A percentile compares a stretch with the other conserved stretches of the same genome.
phyloP scores from a whole-genome alignment of 495 filamentous ascomycete genomes.

The Xylaria bambusicola region DNA sequence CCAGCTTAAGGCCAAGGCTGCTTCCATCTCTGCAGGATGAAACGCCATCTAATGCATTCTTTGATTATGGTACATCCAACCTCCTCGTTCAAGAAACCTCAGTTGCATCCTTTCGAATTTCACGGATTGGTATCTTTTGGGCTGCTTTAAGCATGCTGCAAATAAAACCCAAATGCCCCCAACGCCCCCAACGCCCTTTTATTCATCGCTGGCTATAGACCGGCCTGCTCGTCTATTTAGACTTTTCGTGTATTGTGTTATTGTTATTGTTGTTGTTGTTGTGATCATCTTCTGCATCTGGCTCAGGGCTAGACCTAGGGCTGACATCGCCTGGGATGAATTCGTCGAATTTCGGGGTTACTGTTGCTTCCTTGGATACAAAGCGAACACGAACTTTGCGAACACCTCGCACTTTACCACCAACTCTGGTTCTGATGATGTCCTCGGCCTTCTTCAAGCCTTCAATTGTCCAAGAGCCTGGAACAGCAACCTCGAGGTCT shows the following conservation, averaged over 20 bases:
- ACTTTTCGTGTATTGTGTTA: constrained; percentile 33
- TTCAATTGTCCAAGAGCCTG: constrained; percentile 68
- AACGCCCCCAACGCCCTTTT: constrained; percentile 32
- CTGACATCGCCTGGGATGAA: constrained; percentile 72
- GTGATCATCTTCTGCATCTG: constrained; percentile 49
- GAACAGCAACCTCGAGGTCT: constrained; percentile 81
- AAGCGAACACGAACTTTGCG: constrained; percentile 81
- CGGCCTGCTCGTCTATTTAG: constrained; percentile 24
- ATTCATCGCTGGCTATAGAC: not conserved
- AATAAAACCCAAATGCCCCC: constrained; percentile 5
- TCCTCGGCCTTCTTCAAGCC: constrained; percentile 71
- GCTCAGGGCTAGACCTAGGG: constrained; percentile 65
- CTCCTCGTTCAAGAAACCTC: constrained; percentile 1
- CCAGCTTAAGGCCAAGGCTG: not conserved
- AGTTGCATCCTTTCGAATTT: constrained; percentile 5
- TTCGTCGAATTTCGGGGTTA: constrained; percentile 66
- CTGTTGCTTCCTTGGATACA: constrained; percentile 60
- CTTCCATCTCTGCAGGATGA: constrained; percentile 1
- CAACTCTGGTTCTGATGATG: constrained; percentile 65
- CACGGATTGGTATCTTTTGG: constrained; percentile 13
- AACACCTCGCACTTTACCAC: constrained; percentile 75
- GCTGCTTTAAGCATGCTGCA: not conserved
- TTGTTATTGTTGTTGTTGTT: constrained; percentile 34
- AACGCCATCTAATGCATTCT: constrained; percentile 19
- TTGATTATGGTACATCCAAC: constrained; percentile 19